Evolutionary conservation across 2,329 filamentous ascomycete genomes (phyloP), one percentile per base, ranked within the genome.

Genomic region (Aspergillus sp.): DNA sequence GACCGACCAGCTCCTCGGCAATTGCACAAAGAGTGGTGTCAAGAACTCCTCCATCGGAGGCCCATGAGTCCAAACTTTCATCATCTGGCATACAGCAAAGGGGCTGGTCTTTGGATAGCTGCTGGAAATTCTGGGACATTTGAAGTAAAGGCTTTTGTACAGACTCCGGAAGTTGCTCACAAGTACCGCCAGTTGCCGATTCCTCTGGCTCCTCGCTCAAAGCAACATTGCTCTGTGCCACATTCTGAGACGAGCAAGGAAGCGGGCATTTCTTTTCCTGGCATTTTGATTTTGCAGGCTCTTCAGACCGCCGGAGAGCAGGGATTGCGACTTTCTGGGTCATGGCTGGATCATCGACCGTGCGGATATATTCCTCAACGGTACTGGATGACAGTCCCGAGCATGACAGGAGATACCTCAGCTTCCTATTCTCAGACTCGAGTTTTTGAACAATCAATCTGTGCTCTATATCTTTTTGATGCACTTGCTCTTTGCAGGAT

Each of bases 21-120:
- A 69, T 59, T n/a, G 60, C 57, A 44, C 66, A 69, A 12, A 67
- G 53, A 4, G 65, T 66, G 6, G 64, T 64, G 33, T 65, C 64
- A 4, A 65, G 51, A 13, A 59, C 42, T 38, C 59, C 54, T 19
- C 54, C 56, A 13, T 56, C 52, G 5, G 39, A 46, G 5, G 56
- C 54, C 44, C 51, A 54, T 5, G 50, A 45, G 26, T 37, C 19
- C 19, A 19, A 19, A 19, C 19, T 19, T 19, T 19, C 34, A 32
- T 55, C 45, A 13, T 46, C 48, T 1, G 59, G 29, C 8, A 40
- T 13, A 38, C 61, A 65, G 28, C 49, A 19, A 19, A 19, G 19
- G 19, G 19, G 19, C 19, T 19, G 19, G 2, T 19, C 19, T 19
- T 19, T 19, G 19, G 19, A 19, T 4, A 19, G 19, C 19, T 19